Evolutionary conservation across 2,329 filamentous ascomycete genomes (phyloP).

Genomic region (Hypoxylon sp.): DNA sequence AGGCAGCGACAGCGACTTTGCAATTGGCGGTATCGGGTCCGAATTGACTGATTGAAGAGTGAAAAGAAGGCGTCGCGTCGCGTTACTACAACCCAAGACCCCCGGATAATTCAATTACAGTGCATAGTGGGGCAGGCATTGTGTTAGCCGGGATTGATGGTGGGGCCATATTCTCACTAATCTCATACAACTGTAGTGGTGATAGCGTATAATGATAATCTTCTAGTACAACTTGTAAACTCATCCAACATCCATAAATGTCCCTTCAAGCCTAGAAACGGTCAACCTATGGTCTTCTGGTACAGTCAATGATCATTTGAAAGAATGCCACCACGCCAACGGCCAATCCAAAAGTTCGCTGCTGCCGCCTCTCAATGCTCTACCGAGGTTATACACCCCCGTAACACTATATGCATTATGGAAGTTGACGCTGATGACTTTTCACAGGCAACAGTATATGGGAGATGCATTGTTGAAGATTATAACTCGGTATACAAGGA

Average conservation of each 20-base stretch:
- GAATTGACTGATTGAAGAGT: conserved; percentile 7
- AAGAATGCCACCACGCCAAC: conserved; percentile 57
- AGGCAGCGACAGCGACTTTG: conserved; percentile 5
- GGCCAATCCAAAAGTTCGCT: conserved; percentile 70
- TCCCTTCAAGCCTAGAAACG: conserved; percentile 13
- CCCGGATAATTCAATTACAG: neutral
- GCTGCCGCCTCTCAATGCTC: conserved; percentile 69
- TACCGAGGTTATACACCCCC: conserved; percentile 61
- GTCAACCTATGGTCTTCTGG: conserved; percentile 1
- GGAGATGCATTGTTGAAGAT: conserved; percentile 90
- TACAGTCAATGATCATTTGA: conserved; percentile 1
- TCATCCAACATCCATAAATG: neutral
- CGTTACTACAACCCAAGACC: conserved; percentile 15
- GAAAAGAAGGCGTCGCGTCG: conserved; percentile 42
- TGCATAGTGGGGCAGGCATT: conserved; percentile 19
- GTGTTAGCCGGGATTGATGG: conserved; percentile 3
- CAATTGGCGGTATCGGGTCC: neutral
- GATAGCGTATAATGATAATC: neutral
- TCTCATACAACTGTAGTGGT: neutral
- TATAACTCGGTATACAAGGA: conserved; percentile 93
- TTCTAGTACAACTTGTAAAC: neutral
- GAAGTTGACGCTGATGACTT: conserved; percentile 8
- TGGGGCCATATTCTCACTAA: neutral
- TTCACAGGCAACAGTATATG: conserved; percentile 83
- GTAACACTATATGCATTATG: neutral